phyloP scores from a whole-genome alignment of 495 filamentous ascomycete genomes.

The Neurospora sp. region DNA sequence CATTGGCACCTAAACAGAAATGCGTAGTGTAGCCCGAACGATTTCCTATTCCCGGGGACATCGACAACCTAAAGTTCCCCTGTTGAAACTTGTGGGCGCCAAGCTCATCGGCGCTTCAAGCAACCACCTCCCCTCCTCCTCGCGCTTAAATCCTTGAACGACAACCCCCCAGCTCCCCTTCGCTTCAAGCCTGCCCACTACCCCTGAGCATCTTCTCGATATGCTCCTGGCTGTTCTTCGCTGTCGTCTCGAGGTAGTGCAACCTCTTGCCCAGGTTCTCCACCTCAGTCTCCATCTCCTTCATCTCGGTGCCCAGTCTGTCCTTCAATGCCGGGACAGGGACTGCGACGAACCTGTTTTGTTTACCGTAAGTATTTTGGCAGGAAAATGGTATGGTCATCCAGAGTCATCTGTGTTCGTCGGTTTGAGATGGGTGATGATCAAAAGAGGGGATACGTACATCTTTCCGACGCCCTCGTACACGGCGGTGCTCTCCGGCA shows the following conservation, averaged over 20 bases:
- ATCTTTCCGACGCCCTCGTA: conserved; percentile 98
- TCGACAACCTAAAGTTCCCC: neutral
- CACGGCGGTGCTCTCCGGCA: conserved; percentile 71
- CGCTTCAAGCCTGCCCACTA: conserved; percentile 19
- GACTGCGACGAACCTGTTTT: conserved; percentile 70
- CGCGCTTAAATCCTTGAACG: neutral
- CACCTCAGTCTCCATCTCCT: conserved; percentile 67
- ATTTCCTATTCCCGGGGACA: neutral
- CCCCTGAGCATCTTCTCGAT: conserved; percentile 65
- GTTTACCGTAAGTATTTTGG: neutral
- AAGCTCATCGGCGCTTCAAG: neutral
- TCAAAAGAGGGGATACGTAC: conserved; percentile 39
- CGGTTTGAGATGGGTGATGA: neutral
- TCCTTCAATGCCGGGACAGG: conserved; percentile 63
- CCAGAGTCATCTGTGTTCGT: conserved; percentile 1
- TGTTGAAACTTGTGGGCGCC: neutral
- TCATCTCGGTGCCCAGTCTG: conserved; percentile 63
- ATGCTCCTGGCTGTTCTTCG: conserved; percentile 83
- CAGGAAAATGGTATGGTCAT: neutral
- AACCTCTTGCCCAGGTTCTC: conserved; percentile 78
- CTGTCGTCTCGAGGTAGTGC: conserved; percentile 87
- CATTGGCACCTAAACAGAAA: neutral
- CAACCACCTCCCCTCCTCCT: neutral
- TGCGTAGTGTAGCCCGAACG: neutral
- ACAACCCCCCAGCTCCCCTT: neutral